phyloP scores from a whole-genome alignment of 169 alveolate genomes.

The Fabrea salina region DNA sequence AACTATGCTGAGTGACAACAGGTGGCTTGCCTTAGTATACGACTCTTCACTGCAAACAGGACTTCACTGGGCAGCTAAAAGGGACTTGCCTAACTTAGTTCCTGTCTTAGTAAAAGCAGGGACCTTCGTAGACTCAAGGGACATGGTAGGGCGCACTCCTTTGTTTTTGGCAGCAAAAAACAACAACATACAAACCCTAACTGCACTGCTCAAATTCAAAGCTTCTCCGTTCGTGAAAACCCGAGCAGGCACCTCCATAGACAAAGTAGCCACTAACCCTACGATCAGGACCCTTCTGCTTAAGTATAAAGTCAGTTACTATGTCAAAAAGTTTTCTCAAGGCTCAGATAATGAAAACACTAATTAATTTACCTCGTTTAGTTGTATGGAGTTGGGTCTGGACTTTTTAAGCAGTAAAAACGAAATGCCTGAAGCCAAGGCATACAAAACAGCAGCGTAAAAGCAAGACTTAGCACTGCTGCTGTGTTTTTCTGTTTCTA shows the following conservation, averaged over 20 bases:
- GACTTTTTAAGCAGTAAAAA: no score
- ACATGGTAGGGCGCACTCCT: constrained; percentile 18
- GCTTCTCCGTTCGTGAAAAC: neutral
- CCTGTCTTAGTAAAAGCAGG: neutral
- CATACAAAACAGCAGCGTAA: no score
- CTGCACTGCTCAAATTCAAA: neutral
- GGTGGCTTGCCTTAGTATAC: neutral
- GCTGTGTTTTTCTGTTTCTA: no score
- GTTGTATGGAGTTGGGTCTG: no score
- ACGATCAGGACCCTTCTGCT: neutral
- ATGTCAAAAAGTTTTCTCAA: neutral
- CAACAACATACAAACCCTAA: neutral
- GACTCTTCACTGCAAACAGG: constrained; percentile 19
- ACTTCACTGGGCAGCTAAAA: constrained; percentile 35
- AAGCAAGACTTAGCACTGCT: no score
- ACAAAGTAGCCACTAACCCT: neutral
- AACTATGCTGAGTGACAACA: neutral
- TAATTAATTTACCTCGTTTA: no score
- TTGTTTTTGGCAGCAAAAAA: constrained; percentile 8
- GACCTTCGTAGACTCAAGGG: neutral
- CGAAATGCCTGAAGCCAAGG: no score
- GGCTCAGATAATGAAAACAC: no score
- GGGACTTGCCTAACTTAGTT: neutral
- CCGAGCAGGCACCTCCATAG: neutral
- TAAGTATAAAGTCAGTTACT: neutral